phyloP scores from a whole-genome alignment of 768 basidiomycete genomes.

The Tricholoma flavovirens region DNA sequence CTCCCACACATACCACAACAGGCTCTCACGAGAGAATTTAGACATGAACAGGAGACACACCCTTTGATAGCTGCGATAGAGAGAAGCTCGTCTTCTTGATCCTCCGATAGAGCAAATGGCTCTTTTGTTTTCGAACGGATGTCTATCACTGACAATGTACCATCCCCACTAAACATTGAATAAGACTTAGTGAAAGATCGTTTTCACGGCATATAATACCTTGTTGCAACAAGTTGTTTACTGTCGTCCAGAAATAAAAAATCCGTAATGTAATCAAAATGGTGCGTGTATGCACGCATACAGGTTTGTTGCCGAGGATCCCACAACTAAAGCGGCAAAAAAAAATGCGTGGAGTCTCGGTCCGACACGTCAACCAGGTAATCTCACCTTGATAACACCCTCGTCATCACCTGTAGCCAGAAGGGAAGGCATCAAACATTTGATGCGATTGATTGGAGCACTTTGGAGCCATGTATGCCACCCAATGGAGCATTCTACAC shows the following conservation, averaged over 20 bases:
- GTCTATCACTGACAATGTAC: constrained; percentile 89
- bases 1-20: neutral
- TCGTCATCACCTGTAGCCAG: constrained; percentile 90
- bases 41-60: constrained; percentile 34
- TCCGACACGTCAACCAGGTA: neutral
- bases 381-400: constrained; percentile 80
- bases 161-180: constrained; percentile 65
- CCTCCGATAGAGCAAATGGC: constrained; percentile 83
- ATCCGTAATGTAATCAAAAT: constrained; percentile 93
- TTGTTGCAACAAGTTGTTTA: constrained; percentile 81
- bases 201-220: constrained; percentile 37
- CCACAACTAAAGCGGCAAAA: constrained; percentile 71
- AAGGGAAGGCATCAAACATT: constrained; percentile 61
- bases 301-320: constrained; percentile 69
- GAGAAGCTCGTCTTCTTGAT: constrained; percentile 92
- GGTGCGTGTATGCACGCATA: constrained; percentile 70
- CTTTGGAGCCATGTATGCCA: constrained; percentile 34
- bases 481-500: constrained; percentile 1
- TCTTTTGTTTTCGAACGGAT: constrained; percentile 75
- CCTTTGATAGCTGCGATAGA: constrained; percentile 82
- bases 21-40: neutral
- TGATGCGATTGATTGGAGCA: constrained; percentile 82
- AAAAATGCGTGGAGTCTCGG: neutral
- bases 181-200: no score
- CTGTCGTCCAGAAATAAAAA: constrained; percentile 83